These are phyloP conservation scores for Agaricus subrufescens DNA, from an alignment of 768 basidiomycete genomes.

Conservation along the genomic window DNA sequence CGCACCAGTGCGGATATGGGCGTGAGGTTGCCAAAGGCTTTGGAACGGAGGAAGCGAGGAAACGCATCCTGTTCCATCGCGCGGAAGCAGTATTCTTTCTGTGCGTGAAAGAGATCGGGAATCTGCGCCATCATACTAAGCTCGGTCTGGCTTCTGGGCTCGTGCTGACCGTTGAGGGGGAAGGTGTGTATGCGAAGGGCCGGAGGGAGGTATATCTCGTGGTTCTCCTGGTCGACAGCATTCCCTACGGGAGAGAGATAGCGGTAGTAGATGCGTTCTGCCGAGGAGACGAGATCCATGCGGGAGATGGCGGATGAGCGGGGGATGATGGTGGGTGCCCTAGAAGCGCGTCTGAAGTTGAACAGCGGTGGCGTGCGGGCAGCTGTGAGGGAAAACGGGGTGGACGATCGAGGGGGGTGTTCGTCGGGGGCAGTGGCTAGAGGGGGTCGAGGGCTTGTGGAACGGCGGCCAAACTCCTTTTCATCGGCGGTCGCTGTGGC, in stretches of 20 bases:
- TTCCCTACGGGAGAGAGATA: conserved; percentile 85
- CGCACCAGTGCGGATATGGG: conserved; percentile 86
- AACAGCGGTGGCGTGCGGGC: conserved; percentile 75
- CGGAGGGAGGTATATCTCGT: conserved; percentile 97
- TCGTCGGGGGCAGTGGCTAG: conserved; percentile 43
- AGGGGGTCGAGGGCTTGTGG: conserved; percentile 54
- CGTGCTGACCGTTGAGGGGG: conserved; percentile 70
- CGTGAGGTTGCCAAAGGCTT: conserved; percentile 97
- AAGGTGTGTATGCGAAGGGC: conserved; percentile 88
- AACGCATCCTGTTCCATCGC: conserved; percentile 96
- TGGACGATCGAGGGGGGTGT: conserved; percentile 59
- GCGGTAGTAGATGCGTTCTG: conserved; percentile 93
- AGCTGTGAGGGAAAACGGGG: conserved; percentile 67
- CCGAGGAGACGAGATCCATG: conserved; percentile 84
- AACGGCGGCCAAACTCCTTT: conserved; percentile 45
- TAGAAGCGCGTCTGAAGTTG: conserved; percentile 71
- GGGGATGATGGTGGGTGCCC: conserved; percentile 92
- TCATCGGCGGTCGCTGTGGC: conserved; percentile 33
- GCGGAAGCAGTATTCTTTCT: conserved; percentile 96
- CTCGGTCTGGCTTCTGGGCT: conserved; percentile 69
- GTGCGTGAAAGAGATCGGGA: conserved; percentile 95
- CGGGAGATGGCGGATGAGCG: conserved; percentile 89
- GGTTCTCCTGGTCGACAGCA: conserved; percentile 79
- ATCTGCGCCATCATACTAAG: conserved; percentile 77
- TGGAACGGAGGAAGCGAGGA: conserved; percentile 90